Evolutionary conservation across 345 rosid genomes (phyloP), one percentile per base, ranked within the genome.

Genomic region (Xanthoceras sorbifolium): DNA sequence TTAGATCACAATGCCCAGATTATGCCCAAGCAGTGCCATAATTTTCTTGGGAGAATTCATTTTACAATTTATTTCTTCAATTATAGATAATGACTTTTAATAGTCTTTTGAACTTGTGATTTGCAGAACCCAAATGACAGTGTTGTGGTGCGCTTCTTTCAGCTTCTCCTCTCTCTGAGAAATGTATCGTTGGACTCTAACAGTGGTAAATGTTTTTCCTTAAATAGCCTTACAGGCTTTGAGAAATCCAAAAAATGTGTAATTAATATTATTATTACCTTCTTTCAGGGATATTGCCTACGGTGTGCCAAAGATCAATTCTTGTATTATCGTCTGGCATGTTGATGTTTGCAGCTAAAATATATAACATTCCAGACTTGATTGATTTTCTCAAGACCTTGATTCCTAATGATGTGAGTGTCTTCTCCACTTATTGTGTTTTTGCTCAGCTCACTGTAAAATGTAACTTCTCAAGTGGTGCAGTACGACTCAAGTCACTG

Each of bases 261-360:
- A 76, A 46, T 63, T 20, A 50, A 76, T 67, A 15, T 57, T 42
- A 18, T 69, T 71, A 54, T 65, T 65, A 66, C 40, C 66, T 75
- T 36, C 69, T 79, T 70, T 42, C 86, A 93, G 98, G 92, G 77
- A 74, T 84, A 79, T 77, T 92, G 77, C 82, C 87, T 23, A 84
- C 90, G 0, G 86, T 87, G 25, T 86, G 90, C 80, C 87, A 84
- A 82, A 89, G 93, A 82, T 88, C 97, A 70, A 75, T 91, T 42
- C 71, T 92, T 69, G 82, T 83, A 20, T 74, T 91, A 50, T 90
- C 97, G 23, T 78, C 84, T 11, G 87, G 90, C 75, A 91, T 89
- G 89, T 79, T 97, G 83, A 94, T 92, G 95, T 91, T 90, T 68
- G 90, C 90, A 0, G 93, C 94, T 69, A 90, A 92, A 82, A 79